These are phyloP conservation scores for Kentomonas sorsogonicus DNA, from an alignment of 208 protist genomes.

Conservation along the genomic window DNA sequence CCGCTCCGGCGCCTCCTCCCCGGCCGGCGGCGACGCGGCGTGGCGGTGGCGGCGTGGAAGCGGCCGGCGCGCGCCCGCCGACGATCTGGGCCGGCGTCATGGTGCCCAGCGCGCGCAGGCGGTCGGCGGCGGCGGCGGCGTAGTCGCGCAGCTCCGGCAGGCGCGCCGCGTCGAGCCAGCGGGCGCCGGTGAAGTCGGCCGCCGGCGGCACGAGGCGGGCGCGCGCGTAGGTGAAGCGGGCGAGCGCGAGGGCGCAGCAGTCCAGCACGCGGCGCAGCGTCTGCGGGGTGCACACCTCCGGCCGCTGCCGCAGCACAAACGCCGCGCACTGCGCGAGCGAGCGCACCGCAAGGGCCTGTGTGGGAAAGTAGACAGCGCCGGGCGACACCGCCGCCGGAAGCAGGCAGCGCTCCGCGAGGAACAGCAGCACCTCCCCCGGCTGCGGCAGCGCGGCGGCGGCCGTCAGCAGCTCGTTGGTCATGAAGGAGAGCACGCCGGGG, in stretches of 20 bases:
- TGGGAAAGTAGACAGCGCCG: constrained; percentile 18
- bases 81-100: too few relatives aligned
- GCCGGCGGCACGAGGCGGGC: constrained; percentile 22
- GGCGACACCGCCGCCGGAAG: constrained; percentile 57
- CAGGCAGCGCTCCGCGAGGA: constrained; percentile 65
- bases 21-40: constrained; percentile 1
- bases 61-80: neutral
- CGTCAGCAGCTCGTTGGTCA: constrained; percentile 54
- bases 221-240: constrained; percentile 15
- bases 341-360: constrained; percentile 37
- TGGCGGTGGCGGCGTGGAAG: constrained; percentile 1
- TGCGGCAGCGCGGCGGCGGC: constrained; percentile 22
- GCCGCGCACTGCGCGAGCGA: constrained; percentile 53
- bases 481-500: constrained; percentile 49
- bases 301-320: constrained; percentile 30
- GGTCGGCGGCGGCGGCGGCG: too few relatives aligned
- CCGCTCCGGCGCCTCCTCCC: constrained; percentile 4
- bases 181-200: constrained; percentile 20
- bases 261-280: constrained; percentile 30
- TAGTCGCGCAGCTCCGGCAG: constrained; percentile 1
- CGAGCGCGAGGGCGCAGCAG: constrained; percentile 28
- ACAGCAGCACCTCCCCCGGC: too few relatives aligned
- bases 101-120: too few relatives aligned
- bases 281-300: constrained; percentile 7
- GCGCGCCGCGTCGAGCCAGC: constrained; percentile 15